Percentiles rank a stretch among this genome's conserved stretches.
These are phyloP conservation scores for Cladosporium austrohemisphaericum DNA, from an alignment of 2,329 filamentous ascomycete species.

Conservation along the genomic window DNA sequence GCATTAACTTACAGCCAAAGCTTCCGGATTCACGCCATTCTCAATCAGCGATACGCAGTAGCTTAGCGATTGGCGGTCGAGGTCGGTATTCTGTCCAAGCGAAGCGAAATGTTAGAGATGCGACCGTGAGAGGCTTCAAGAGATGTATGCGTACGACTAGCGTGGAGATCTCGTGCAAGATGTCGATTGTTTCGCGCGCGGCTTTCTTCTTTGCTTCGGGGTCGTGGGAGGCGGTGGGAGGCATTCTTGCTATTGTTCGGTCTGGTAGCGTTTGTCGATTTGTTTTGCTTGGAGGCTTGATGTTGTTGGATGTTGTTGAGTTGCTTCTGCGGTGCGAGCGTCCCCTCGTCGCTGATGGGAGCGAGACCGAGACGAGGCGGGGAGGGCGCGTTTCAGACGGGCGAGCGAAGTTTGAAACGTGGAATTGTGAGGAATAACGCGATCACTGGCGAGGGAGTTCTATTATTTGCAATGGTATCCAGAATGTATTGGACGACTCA, in stretches of 20 bases:
- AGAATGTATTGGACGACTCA: too few relatives aligned
- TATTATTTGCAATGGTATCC: too few relatives aligned
- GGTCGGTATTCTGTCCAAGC: slow-evolving; percentile 89
- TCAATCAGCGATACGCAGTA: slow-evolving; percentile 97
- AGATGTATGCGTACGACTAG: slow-evolving; percentile 62
- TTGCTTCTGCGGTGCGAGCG: too few relatives aligned
- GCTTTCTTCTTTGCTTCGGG: slow-evolving; percentile 66
- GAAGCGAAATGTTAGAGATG: slow-evolving; percentile 65
- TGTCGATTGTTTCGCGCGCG: slow-evolving; percentile 74
- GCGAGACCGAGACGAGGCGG: too few relatives aligned
- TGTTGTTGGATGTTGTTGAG: background rate
- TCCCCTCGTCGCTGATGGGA: too few relatives aligned
- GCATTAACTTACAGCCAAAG: slow-evolving; percentile 70
- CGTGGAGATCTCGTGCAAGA: slow-evolving; percentile 70
- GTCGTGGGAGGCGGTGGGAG: slow-evolving; percentile 24
- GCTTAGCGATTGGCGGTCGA: slow-evolving; percentile 85
- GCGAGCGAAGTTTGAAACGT: too few relatives aligned
- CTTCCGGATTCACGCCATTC: slow-evolving; percentile 94
- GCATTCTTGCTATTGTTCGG: slow-evolving; percentile 20
- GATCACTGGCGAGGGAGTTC: too few relatives aligned
- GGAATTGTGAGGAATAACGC: too few relatives aligned
- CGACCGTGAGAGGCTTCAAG: background rate
- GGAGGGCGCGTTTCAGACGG: too few relatives aligned
- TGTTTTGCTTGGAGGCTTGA: too few relatives aligned
- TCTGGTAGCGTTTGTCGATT: too few relatives aligned